phyloP scores from a whole-genome alignment of 371 early-diverging fungal genomes.

The Mucor mucedo region DNA sequence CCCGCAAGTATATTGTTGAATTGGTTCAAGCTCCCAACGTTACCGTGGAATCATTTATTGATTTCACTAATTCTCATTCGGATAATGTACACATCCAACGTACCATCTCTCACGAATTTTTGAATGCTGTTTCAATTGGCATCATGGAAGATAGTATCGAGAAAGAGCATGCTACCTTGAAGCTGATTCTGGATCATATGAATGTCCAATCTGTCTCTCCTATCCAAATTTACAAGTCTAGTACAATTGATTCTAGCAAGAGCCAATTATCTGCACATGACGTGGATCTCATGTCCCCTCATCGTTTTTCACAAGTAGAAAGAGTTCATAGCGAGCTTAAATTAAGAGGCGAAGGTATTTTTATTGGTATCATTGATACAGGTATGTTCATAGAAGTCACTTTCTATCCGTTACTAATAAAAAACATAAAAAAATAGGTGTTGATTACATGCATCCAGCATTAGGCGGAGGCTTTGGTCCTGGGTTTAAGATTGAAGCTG shows the following conservation, averaged over 20 bases:
- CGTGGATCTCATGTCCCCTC: constrained; percentile 24
- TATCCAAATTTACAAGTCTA: not conserved
- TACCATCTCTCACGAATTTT: not conserved
- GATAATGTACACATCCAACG: not conserved
- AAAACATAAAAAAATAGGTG: constrained; percentile 14
- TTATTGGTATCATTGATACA: constrained; percentile 46
- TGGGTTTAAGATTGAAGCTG: constrained; percentile 63
- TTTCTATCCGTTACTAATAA: no score
- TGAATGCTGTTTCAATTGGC: not conserved
- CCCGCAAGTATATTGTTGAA: no score
- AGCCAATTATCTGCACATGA: not conserved
- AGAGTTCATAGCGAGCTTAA: constrained; percentile 7
- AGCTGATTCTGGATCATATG: not conserved
- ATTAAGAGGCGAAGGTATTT: constrained; percentile 27
- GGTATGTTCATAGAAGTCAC: constrained; percentile 12
- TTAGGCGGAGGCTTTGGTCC: constrained; percentile 72
- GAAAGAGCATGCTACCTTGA: not conserved
- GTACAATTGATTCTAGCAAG: not conserved
- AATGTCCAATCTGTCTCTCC: not conserved
- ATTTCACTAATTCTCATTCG: no score
- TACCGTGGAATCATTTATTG: no score
- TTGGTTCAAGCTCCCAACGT: no score
- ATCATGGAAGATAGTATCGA: not conserved
- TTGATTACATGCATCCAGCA: constrained; percentile 73
- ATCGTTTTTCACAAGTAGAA: constrained; percentile 21